These are phyloP conservation scores for Aeschynomene evenia DNA, from an alignment of 306 rosid species.

Conservation along the genomic window DNA sequence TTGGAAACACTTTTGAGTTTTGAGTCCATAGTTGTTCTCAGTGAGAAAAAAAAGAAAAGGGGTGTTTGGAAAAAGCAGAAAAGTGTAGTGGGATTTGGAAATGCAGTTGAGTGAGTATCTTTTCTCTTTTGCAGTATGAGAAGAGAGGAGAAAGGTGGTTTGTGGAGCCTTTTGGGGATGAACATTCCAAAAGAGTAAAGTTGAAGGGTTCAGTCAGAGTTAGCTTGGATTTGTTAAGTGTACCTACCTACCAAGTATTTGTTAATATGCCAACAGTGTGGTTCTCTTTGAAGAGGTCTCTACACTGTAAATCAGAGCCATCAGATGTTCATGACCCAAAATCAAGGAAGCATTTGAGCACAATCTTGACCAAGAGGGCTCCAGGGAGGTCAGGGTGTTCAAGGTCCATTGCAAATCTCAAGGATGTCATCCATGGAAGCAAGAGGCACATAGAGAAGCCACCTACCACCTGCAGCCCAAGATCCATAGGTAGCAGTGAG, in stretches of 20 bases:
- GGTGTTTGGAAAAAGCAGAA: slow-evolving; percentile 27
- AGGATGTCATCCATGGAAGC: slow-evolving; percentile 93
- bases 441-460: slow-evolving; percentile 78
- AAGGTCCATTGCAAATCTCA: slow-evolving; percentile 87
- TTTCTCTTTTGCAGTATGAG: neutral
- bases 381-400: slow-evolving; percentile 80
- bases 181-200: neutral
- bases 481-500: slow-evolving; percentile 92
- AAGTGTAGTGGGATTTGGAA: neutral
- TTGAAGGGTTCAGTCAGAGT: slow-evolving; percentile 11
- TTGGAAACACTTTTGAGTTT: neutral
- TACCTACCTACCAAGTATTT: neutral
- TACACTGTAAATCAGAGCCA: slow-evolving; percentile 84
- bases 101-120: neutral
- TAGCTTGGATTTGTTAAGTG: neutral
- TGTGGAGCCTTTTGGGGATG: slow-evolving; percentile 27
- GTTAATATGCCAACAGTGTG: slow-evolving; percentile 76
- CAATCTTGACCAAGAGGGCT: slow-evolving; percentile 70
- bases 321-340: slow-evolving; percentile 85
- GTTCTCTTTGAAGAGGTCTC: slow-evolving; percentile 79
- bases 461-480: slow-evolving; percentile 83
- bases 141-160: slow-evolving; percentile 15
- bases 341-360: slow-evolving; percentile 58
- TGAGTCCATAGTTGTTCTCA: slow-evolving; percentile 2
- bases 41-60: neutral